Evolutionary conservation across 129 eudicot genomes (phyloP).

Genomic region (Chrysanthemum makinoi): DNA sequence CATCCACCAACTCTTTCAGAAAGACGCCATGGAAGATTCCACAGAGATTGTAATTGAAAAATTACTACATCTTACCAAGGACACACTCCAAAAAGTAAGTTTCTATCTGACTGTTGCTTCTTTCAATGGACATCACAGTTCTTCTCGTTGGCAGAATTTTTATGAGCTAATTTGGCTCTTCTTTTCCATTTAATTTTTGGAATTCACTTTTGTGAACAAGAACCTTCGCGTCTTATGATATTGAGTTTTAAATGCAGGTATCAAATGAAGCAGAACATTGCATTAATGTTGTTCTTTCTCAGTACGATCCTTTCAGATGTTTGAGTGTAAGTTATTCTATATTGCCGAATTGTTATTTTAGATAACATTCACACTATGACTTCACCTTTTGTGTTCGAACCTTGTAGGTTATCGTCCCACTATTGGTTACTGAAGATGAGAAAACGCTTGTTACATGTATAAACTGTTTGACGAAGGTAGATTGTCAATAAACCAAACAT

Average conservation of each 20-base stretch:
- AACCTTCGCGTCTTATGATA: not conserved
- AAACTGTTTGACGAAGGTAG: constrained; percentile 93
- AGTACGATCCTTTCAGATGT: constrained; percentile 89
- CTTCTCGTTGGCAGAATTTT: not conserved
- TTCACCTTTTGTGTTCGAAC: constrained; percentile 11
- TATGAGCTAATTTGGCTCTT: not conserved
- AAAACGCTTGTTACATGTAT: constrained; percentile 88
- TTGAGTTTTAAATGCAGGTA: constrained; percentile 48
- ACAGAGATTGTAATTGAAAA: constrained; percentile 89
- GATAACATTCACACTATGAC: not conserved
- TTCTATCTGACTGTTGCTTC: not conserved
- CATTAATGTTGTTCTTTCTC: constrained; percentile 67
- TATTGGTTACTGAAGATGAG: constrained; percentile 86
- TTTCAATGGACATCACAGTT: not conserved
- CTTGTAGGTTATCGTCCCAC: constrained; percentile 76
- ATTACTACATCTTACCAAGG: constrained; percentile 77
- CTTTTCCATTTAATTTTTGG: not conserved
- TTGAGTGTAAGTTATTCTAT: constrained; percentile 58
- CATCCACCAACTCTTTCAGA: constrained; percentile 43
- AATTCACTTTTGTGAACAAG: not conserved
- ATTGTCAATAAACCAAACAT: constrained; percentile 18
- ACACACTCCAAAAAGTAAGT: constrained; percentile 64
- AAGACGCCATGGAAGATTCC: constrained; percentile 90
- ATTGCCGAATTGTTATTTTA: constrained; percentile 6
- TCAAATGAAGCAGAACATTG: constrained; percentile 92